Evolutionary conservation across 192 early-diverging fungal genomes (phyloP), one percentile per base, ranked within the genome.

Genomic region (Gonapodya prolifera): DNA sequence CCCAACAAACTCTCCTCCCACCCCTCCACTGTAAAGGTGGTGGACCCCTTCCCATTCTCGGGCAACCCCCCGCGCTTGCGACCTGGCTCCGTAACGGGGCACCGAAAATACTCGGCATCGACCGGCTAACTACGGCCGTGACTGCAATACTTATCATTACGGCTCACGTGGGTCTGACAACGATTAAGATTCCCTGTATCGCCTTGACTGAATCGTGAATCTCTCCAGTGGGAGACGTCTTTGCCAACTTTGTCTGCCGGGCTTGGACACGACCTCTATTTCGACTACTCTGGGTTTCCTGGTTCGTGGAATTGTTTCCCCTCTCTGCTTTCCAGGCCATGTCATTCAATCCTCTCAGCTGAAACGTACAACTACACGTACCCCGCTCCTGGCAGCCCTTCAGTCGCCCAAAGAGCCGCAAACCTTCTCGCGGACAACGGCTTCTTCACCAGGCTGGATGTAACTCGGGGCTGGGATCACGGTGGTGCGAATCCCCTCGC

Each of bases 251-350:
- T 81, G 0, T 75, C 78, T 30, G 70, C 77, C 30, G 70, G 75
- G 1, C 30, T 70, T 31, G 76, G 80, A 35, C 80, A 79, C 75
- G 35, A 71, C 30, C 82, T 88, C 1, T 77, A 82, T 16, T 88
- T 86, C 79, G 87, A 88, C 75, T 88, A 88, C 79, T 87, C 85
- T 77, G 80, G 80, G 18, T 88, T 88, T 77, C 87, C 87, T 16
- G 8, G 45, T 61, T 8, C 8, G 45, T 61, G 34, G 35, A 16
- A 80, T 84, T 35, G 80, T 81, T 16, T 88, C 86, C 79, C 75
- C 85, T 61, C 35, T 87, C 69, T 35, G 80, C 29, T 88, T 17
- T 77, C 34, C 34, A 30, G 17, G 17, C 17, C 17, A 17, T 17
- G 17, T 18, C 17, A 75, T 30, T 30, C 17, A 35, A 75, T 17